phyloP scores from a whole-genome alignment of 2,329 filamentous ascomycete species.

The Septoria petroselini region DNA sequence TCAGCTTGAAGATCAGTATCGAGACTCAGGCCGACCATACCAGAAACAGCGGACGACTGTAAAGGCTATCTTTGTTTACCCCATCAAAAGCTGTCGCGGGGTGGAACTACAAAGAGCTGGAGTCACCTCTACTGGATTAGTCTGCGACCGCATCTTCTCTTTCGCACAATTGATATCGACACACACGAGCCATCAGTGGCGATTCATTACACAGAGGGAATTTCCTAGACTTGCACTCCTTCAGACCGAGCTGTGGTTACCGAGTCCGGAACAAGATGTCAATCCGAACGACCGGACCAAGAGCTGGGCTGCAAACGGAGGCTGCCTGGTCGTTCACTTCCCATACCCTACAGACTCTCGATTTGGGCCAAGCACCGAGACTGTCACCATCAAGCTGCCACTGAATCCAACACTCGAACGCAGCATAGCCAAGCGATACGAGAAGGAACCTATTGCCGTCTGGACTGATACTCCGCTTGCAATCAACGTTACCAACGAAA shows the following conservation, averaged over 20 bases:
- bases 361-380: constrained; percentile 40
- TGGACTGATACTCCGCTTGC: constrained; percentile 58
- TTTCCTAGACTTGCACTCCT: constrained; percentile 70
- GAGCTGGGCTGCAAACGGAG: constrained; percentile 53
- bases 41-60: constrained; percentile 26
- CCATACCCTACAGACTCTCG: constrained; percentile 46
- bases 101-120: constrained; percentile 40
- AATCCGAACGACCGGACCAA: constrained; percentile 32
- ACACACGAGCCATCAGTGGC: constrained; percentile 54
- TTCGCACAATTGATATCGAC: constrained; percentile 63
- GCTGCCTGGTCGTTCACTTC: constrained; percentile 66
- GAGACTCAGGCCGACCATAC: not conserved
- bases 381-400: constrained; percentile 63
- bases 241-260: constrained; percentile 64
- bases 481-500: constrained; percentile 46
- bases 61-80: constrained; percentile 46
- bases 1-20: constrained; percentile 31
- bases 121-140: constrained; percentile 45
- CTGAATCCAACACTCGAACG: constrained; percentile 59
- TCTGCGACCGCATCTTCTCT: constrained; percentile 47
- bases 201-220: constrained; percentile 67
- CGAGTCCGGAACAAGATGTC: constrained; percentile 46
- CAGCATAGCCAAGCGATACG: constrained; percentile 59
- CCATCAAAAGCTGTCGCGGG: constrained; percentile 48
- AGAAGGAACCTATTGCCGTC: constrained; percentile 59